These are phyloP conservation scores for Holtermanniella nyarrowii DNA, from an alignment of 768 basidiomycete genomes.

Conservation along the genomic window DNA sequence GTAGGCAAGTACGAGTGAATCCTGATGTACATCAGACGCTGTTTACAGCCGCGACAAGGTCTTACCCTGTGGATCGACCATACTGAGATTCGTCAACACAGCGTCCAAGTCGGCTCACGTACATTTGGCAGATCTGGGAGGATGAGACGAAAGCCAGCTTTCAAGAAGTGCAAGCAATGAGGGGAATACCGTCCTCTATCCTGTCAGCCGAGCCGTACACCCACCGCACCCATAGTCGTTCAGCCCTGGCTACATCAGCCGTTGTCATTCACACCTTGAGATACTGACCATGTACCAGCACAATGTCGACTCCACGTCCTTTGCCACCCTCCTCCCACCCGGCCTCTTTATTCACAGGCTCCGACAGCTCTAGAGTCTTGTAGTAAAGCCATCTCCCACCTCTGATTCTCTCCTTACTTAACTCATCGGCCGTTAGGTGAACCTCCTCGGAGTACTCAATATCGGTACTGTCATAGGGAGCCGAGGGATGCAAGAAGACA, in stretches of 20 bases:
- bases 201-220: not conserved
- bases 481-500: slow-evolving; percentile 31
- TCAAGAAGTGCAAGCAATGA: slow-evolving; percentile 35
- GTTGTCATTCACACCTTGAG: not conserved
- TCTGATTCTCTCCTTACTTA: slow-evolving; percentile 16
- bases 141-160: slow-evolving; percentile 41
- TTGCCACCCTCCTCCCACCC: slow-evolving; percentile 34
- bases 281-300: slow-evolving; percentile 40
- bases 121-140: slow-evolving; percentile 42
- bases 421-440: slow-evolving; percentile 28
- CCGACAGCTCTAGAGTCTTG: slow-evolving; percentile 35
- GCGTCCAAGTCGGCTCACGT: slow-evolving; percentile 7
- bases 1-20: slow-evolving; percentile 38
- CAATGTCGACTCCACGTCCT: slow-evolving; percentile 35
- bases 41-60: not conserved
- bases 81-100: slow-evolving; percentile 19
- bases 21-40: slow-evolving; percentile 7
- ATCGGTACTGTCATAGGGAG: slow-evolving; percentile 25
- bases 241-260: slow-evolving; percentile 14
- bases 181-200: slow-evolving; percentile 37
- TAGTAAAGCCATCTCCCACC: slow-evolving; percentile 41
- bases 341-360: slow-evolving; percentile 9
- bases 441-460: slow-evolving; percentile 36
- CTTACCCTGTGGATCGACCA: slow-evolving; percentile 38
- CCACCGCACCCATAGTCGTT: slow-evolving; percentile 30